Evolutionary conservation across 345 rosid genomes (phyloP), one percentile per base, ranked within the genome.

Genomic region (Lagerstroemia speciosa): DNA sequence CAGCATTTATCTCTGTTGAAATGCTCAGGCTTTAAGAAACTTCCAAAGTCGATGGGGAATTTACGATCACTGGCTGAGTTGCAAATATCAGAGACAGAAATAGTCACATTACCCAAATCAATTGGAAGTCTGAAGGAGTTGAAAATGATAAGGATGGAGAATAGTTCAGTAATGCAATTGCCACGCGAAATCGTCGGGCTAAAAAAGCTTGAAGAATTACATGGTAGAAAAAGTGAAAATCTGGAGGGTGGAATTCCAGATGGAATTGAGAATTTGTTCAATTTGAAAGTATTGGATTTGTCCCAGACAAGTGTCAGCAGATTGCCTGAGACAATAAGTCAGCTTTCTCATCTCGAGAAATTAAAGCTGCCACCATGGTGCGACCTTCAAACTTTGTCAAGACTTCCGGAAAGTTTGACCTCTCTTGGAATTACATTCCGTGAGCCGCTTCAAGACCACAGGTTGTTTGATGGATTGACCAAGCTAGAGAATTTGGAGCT

Each of bases 131-230:
- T 66, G 4, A 31, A 43, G 69, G 26, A 48, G 32, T 45, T 66
- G 57, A 66, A 43, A 29, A 57, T 66, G 69, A n/a, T 66, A 66
- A 66, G 43, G 55, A 66, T 58, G 10, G 65, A 60, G 24, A 3
- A n/a, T 7, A 69, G 52, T 55, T 36, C 24, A 9, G 20, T 69
- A 58, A 60, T 8, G 26, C 19, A 37, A 11, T 60, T 40, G 2
- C 55, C 40, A 2, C 24, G 32, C 29, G 14, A 24, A 29, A 69
- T 69, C 24, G 8, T 2, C 55, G 0, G 34, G n/a, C n/a, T n/a
- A n/a, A n/a, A 53, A 38, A 69, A 27, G 43, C 71, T 69, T 20
- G 52, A 69, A 69, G 50, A 53, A 33, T 26, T 38, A 37, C 30
- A 69, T 36, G 71, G 17, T 10, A 19, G 29, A 40, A 29, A 26